Evolutionary conservation across 2,329 filamentous ascomycete genomes (phyloP), one percentile per base, ranked within the genome.

Genomic region (Lecanoromycetidae sp.): DNA sequence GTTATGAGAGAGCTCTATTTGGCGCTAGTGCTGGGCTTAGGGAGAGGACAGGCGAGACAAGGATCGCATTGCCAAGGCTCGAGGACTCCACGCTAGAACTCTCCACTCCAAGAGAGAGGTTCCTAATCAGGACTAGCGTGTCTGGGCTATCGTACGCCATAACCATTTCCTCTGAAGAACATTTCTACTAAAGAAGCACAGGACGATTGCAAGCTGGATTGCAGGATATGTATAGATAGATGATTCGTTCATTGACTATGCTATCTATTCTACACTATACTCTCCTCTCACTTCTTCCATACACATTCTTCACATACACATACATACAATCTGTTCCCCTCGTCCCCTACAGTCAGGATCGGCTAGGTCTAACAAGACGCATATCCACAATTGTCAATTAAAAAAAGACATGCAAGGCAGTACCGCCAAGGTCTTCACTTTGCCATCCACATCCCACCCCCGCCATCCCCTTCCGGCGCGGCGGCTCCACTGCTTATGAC

Each of bases 351-450:
- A 30, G 22, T 26, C 22, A 40, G 44, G 44, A 47, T 39, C 23
- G 44, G 49, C 36, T 48, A 39, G 26, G 22, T 32, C 33, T 40
- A 3, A 22, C 15, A 41, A n/a, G 27, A 32, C 43, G 20, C 43
- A 43, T 22, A 45, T 51, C 49, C 49, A 45, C 36, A 23, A 44
- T 41, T 46, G 37, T 30, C 46, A 17, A 25, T 5, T 43, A 25
- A 17, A 8, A 4, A 33, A 33, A 45, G 44, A 47, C 19, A 29
- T 27, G 44, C 44, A 20, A 39, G 23, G 44, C 37, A 27, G 43
- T 22, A 29, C n/a, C 36, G 35, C 49, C 41, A 12, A 40, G 39
- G 25, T 51, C 44, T 44, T 35, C 25, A 25, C 29, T 25, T 44
- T 45, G 22, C 25, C 49, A 40, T 44, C 41, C 49, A 44, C 35